Conservation (phyloP, 805 yeast species). For the Debaryomyces castellii region DNA sequence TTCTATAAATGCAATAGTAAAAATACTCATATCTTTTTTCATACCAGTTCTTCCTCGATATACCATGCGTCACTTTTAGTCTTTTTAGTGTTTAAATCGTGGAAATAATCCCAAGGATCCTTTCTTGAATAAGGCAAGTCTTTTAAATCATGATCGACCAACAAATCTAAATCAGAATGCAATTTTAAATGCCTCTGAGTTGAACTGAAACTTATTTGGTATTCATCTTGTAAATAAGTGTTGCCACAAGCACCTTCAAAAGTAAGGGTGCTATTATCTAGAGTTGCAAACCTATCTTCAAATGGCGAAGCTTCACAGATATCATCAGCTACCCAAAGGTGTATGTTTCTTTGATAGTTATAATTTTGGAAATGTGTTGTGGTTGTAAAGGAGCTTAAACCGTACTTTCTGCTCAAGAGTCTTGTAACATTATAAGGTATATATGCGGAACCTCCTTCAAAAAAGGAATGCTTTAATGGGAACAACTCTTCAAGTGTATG, state of each 20-base stretch:
- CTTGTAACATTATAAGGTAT: slow-evolving; percentile 33
- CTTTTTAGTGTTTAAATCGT: slow-evolving; percentile 17
- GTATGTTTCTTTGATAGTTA: slow-evolving; percentile 42
- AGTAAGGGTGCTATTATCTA: slow-evolving; percentile 25
- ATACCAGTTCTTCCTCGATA: slow-evolving; percentile 9
- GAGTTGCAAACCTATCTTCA: slow-evolving; percentile 18
- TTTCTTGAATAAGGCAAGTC: slow-evolving; percentile 43
- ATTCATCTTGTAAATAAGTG: slow-evolving; percentile 36
- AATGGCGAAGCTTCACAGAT: slow-evolving; percentile 34
- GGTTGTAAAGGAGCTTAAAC: slow-evolving; percentile 27
- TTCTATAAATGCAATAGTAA: not conserved
- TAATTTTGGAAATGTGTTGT: slow-evolving; percentile 26
- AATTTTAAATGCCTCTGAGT: slow-evolving; percentile 21
- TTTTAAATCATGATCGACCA: slow-evolving; percentile 18
- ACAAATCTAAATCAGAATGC: slow-evolving; percentile 22
- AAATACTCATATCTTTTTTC: not conserved
- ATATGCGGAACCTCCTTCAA: slow-evolving; percentile 36
- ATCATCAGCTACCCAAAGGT: slow-evolving; percentile 47
- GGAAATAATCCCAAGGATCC: slow-evolving; percentile 33
- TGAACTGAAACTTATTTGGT: slow-evolving; percentile 24
- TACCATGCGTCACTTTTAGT: slow-evolving; percentile 21
- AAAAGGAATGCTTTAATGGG: slow-evolving; percentile 35
- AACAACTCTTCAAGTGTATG: slow-evolving; percentile 33
- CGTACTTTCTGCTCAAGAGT: slow-evolving; percentile 32
- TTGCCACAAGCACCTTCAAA: slow-evolving; percentile 41